Percentiles rank a stretch among this genome's conserved stretches.
Evolutionary conservation across 2,329 filamentous ascomycete species (phyloP).

Genomic region (Colletotrichum gloeosporioides): DNA sequence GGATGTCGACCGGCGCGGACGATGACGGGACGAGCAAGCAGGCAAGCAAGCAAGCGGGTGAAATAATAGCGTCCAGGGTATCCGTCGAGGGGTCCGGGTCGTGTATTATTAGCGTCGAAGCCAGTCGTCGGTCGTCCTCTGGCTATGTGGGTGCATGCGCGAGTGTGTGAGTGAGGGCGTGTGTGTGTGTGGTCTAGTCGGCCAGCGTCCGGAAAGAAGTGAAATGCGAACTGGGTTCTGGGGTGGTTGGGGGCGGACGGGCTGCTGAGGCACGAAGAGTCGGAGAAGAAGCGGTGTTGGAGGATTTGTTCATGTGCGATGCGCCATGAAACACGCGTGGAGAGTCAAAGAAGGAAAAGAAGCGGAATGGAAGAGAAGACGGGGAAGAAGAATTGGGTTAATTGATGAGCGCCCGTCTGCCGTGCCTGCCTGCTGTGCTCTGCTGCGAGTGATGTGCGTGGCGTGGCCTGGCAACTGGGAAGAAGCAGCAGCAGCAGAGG

Average conservation of each 20-base stretch:
- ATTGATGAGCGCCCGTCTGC: not conserved
- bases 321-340: constrained; percentile 1
- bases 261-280: constrained; percentile 14
- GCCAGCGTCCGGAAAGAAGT: not conserved
- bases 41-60: not conserved
- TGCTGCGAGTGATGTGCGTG: not conserved
- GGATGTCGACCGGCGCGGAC: not conserved
- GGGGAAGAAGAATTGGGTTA: not conserved
- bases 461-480: not conserved
- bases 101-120: not conserved
- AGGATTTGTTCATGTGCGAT: not conserved
- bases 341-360: constrained; percentile 6
- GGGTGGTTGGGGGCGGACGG: not conserved
- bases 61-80: not conserved
- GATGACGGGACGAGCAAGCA: not conserved
- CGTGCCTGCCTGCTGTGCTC: not conserved
- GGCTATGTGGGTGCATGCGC: not conserved
- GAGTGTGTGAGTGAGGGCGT: not conserved
- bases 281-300: not conserved
- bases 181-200: not conserved
- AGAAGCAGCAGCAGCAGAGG: not conserved
- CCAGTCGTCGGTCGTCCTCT: not conserved
- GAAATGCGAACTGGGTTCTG: not conserved
- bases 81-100: not conserved
- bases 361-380: not conserved